A percentile compares a stretch with the other conserved stretches of the same genome.
Conservation (phyloP, 2,329 filamentous ascomycete genomes). For the Talaromyces sp. region DNA sequence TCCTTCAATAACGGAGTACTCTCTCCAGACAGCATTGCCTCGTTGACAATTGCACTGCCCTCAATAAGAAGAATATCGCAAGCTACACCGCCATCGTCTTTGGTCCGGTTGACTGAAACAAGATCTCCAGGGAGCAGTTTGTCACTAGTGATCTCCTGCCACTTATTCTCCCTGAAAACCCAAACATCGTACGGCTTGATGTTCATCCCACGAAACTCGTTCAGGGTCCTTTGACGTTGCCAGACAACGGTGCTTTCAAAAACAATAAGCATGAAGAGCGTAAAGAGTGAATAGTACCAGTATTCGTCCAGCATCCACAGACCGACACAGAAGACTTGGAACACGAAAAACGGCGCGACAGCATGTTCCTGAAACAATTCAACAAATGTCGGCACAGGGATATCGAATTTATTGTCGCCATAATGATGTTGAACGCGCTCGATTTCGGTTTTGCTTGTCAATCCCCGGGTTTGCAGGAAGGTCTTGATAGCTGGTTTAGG, state of each 20-base stretch:
- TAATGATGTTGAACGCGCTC: constrained; percentile 83
- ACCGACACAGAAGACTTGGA: constrained; percentile 97
- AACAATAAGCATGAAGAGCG: constrained; percentile 93
- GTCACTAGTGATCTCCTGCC: constrained; percentile 85
- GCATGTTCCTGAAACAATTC: constrained; percentile 98
- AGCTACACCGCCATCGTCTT: constrained; percentile 93
- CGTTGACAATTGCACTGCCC: constrained; percentile 94
- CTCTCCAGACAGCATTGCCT: constrained; percentile 98
- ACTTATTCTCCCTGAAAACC: constrained; percentile 81
- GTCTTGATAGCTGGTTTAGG: constrained; percentile 72
- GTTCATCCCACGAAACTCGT: constrained; percentile 97
- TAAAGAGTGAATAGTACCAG: constrained; percentile 99
- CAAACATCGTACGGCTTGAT: constrained; percentile 97
- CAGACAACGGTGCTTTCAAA: constrained; percentile 99
- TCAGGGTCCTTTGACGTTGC: constrained; percentile 94
- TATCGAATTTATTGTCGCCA: constrained; percentile 93
- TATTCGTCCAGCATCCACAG: constrained; percentile 99
- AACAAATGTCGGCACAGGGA: constrained; percentile 89
- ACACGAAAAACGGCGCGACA: constrained; percentile 97
- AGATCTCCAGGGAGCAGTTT: constrained; percentile 89
- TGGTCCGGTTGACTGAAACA: constrained; percentile 85
- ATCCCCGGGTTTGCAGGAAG: constrained; percentile 76
- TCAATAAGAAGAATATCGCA: constrained; percentile 96
- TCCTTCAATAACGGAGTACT: constrained; percentile 96
- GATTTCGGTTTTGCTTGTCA: constrained; percentile 69